These are phyloP conservation scores for Mimosa pudica DNA, from an alignment of 306 rosid species.

Conservation along the genomic window DNA sequence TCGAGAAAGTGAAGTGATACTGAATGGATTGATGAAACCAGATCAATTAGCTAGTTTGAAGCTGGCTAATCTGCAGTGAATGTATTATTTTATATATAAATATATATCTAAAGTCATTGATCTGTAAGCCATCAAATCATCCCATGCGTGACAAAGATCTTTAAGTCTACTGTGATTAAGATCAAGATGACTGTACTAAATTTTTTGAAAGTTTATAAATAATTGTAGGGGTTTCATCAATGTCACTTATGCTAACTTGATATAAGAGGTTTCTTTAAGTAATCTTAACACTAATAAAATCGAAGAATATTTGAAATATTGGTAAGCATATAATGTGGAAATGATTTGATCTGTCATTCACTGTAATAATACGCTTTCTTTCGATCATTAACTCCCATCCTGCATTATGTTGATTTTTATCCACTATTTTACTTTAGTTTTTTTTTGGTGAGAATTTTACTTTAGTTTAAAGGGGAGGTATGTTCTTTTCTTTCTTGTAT, in stretches of 20 bases:
- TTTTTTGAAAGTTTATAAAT: background rate
- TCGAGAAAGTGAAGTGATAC: background rate
- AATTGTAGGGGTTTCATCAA: background rate
- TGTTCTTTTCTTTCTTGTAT: background rate
- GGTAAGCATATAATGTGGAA: background rate
- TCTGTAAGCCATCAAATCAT: background rate
- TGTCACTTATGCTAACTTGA: constrained; percentile 2
- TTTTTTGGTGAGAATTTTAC: too few species aligned
- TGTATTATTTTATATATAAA: background rate
- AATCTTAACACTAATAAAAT: background rate
- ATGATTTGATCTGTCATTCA: background rate
- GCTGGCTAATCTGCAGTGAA: background rate
- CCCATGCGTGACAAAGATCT: background rate
- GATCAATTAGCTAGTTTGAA: background rate
- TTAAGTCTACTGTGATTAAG: background rate
- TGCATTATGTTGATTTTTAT: background rate
- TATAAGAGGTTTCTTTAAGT: background rate
- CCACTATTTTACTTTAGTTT: background rate
- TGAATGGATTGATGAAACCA: background rate
- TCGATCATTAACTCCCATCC: background rate
- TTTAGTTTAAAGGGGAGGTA: background rate
- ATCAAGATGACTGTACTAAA: constrained; percentile 1
- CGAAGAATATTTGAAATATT: background rate
- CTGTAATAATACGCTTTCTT: background rate
- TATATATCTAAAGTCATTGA: background rate